Percentiles rank a stretch among this genome's conserved stretches.
Evolutionary conservation across 192 early-diverging fungal species (phyloP).

Genomic region (Coemansia sp.): DNA sequence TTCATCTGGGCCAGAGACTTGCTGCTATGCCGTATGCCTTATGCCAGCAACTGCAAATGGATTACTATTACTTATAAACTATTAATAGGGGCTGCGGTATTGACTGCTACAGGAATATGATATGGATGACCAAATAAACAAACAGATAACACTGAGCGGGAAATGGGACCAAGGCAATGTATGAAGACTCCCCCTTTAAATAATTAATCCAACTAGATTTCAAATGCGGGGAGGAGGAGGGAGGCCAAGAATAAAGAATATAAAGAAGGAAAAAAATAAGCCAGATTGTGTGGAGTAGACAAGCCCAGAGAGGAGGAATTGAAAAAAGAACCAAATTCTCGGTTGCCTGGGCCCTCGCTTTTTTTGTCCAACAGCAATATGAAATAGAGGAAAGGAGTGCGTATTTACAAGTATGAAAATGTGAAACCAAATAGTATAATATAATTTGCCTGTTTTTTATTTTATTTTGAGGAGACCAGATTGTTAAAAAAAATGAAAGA

Average conservation of each 20-base stretch:
- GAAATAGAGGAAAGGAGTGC: background rate
- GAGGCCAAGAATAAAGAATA: too few species aligned
- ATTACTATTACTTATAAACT: too few species aligned
- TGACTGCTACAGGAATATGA: too few species aligned
- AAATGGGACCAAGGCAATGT: too few species aligned
- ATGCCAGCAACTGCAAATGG: too few species aligned
- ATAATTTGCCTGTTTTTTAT: background rate
- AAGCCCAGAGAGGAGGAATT: background rate
- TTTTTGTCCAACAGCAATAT: background rate
- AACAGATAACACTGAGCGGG: too few species aligned
- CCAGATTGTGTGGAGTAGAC: background rate
- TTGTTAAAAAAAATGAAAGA: slow-evolving; percentile 2
- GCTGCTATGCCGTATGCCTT: too few species aligned
- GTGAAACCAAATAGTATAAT: background rate
- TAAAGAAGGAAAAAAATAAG: background rate
- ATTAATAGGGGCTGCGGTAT: too few species aligned
- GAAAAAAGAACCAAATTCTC: background rate
- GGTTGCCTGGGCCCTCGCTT: background rate
- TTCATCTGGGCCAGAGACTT: slow-evolving; percentile 5
- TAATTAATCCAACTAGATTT: too few species aligned
- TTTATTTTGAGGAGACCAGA: background rate
- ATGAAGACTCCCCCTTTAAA: too few species aligned
- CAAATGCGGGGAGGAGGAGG: background rate
- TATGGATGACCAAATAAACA: too few species aligned
- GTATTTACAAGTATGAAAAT: background rate